Percentiles rank a stretch among this genome's conserved stretches.
These are phyloP conservation scores for Diaporthe aspalathi DNA, from an alignment of 2,329 filamentous ascomycete species.

Conservation along the genomic window DNA sequence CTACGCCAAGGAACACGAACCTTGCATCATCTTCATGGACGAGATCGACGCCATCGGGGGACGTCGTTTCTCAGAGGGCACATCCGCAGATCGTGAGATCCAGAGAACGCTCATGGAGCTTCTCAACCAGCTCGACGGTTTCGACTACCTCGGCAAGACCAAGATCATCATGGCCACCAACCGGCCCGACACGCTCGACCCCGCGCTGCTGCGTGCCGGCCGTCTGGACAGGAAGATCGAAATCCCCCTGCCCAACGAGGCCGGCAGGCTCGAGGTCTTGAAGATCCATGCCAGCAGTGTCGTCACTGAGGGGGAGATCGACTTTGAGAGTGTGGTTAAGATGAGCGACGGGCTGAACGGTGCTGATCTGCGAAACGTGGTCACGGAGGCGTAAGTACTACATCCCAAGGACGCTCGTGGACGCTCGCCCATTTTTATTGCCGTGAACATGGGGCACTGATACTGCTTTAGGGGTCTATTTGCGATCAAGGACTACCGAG, in stretches of 20 bases:
- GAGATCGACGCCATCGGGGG: conserved; percentile 99
- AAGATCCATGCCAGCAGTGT: conserved; percentile 96
- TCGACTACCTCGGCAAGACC: conserved; percentile 99
- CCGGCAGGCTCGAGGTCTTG: conserved; percentile 93
- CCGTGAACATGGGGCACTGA: conserved; percentile 40
- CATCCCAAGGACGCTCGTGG: background rate
- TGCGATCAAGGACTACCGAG: conserved; percentile 97
- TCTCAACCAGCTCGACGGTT: conserved; percentile 97
- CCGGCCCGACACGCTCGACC: conserved; percentile 94
- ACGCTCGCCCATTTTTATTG: background rate
- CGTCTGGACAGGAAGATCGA: conserved; percentile 98
- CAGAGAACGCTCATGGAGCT: conserved; percentile 99
- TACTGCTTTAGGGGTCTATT: conserved; percentile 78
- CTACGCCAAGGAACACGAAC: conserved; percentile 98
- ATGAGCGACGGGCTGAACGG: conserved; percentile 99
- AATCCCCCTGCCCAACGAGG: conserved; percentile 96
- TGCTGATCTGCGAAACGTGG: conserved; percentile 95
- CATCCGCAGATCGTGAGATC: conserved; percentile 96
- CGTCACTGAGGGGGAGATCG: conserved; percentile 91
- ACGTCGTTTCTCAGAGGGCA: conserved; percentile 95
- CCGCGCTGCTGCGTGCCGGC: conserved; percentile 89
- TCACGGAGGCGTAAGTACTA: conserved; percentile 91
- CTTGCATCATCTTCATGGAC: conserved; percentile 99
- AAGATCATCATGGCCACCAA: conserved; percentile 99
- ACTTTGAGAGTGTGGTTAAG: conserved; percentile 99